Conservation (phyloP, 2,329 filamentous ascomycete genomes). For the Exophiala xenobiotica region DNA sequence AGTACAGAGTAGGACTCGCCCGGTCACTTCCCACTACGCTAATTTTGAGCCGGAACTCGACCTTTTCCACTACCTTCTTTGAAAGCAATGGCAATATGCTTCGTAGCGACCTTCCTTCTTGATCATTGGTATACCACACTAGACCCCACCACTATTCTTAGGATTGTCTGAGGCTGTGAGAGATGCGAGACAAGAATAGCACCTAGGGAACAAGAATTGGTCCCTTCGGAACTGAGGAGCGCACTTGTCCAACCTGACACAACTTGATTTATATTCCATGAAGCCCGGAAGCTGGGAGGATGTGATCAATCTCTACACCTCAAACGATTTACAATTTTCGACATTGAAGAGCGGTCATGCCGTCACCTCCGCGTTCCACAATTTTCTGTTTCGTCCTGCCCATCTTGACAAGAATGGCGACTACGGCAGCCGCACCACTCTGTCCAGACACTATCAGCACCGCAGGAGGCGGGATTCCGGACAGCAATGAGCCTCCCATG, state of each 20-base stretch:
- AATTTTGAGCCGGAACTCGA: no score
- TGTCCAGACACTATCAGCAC: conserved; percentile 6
- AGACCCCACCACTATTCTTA: conserved; percentile 5
- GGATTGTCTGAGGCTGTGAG: neutral
- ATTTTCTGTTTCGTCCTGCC: conserved; percentile 10
- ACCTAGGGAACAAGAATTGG: conserved; percentile 4
- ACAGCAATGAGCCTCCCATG: conserved; percentile 1
- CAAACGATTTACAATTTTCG: neutral
- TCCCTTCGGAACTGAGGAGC: conserved; percentile 1
- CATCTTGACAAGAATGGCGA: conserved; percentile 7
- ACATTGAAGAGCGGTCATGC: neutral
- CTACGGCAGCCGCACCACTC: conserved; percentile 1
- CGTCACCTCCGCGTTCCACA: conserved; percentile 5
- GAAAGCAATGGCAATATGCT: conserved; percentile 2
- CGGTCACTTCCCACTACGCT: neutral
- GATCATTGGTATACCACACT: neutral
- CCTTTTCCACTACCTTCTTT: neutral
- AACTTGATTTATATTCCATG: conserved; percentile 3
- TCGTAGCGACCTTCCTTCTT: conserved; percentile 6
- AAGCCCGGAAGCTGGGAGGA: neutral
- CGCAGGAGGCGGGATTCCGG: conserved; percentile 6
- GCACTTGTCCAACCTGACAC: neutral
- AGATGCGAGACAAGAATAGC: conserved; percentile 2
- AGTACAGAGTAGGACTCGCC: neutral
- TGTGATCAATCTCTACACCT: neutral